Conservation (phyloP, 495 filamentous ascomycete genomes). For the Aspergillus mulundensis region DNA sequence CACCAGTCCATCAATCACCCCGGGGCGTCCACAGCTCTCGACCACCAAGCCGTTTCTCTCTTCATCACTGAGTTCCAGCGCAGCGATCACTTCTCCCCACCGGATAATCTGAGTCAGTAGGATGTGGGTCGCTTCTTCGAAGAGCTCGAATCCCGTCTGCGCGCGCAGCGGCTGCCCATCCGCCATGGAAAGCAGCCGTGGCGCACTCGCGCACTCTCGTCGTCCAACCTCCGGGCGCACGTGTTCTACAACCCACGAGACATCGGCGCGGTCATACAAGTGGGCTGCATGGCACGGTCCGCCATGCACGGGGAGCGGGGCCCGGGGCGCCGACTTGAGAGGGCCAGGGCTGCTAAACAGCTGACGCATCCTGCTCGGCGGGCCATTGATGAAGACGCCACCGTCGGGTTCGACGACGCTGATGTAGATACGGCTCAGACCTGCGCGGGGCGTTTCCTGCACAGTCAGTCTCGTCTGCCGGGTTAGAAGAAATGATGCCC, state of each 20-base stretch:
- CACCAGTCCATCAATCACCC: too few species aligned
- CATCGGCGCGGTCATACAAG: background rate
- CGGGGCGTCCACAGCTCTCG: too few species aligned
- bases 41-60: too few species aligned
- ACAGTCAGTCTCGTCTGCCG: too few species aligned
- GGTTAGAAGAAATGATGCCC: too few species aligned
- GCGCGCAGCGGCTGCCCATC: background rate
- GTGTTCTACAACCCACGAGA: background rate
- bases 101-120: background rate
- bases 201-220: background rate
- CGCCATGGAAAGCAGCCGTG: background rate
- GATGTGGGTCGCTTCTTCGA: background rate
- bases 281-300: background rate
- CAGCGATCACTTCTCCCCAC: too few species aligned
- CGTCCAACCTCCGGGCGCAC: background rate
- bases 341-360: background rate
- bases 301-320: background rate
- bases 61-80: too few species aligned
- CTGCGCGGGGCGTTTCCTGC: too few species aligned
- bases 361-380: background rate
- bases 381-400: background rate
- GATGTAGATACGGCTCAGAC: too few species aligned
- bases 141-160: background rate
- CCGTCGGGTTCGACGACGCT: too few species aligned
- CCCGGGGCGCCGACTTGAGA: constrained; percentile 10